Conservation (phyloP, 768 basidiomycete species). For the Hysterangium stoloniferum region DNA sequence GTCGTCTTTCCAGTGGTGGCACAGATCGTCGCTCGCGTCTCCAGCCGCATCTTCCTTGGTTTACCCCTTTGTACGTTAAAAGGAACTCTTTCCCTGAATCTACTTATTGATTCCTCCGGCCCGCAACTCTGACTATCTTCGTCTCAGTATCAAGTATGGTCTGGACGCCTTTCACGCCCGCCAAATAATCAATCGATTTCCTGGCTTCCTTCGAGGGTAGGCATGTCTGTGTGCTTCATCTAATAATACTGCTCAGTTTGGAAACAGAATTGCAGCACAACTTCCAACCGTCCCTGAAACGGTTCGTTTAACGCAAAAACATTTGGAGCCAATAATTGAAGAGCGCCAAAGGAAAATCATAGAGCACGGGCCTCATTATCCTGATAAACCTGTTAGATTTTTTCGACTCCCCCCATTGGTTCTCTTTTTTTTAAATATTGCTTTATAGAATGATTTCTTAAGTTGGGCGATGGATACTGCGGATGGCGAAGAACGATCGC, state of each 20-base stretch:
- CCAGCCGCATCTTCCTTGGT: not conserved
- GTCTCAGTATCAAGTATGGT: constrained; percentile 26
- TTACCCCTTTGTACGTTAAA: not conserved
- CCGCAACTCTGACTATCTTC: constrained; percentile 30
- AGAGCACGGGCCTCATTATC: constrained; percentile 4
- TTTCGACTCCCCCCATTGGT: constrained; percentile 11
- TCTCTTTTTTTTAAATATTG: not conserved
- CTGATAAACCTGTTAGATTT: constrained; percentile 7
- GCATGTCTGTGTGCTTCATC: not conserved
- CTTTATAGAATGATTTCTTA: constrained; percentile 35
- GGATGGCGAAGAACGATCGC: constrained; percentile 23
- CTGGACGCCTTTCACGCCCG: constrained; percentile 20
- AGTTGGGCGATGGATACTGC: constrained; percentile 38
- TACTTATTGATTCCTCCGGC: constrained; percentile 21
- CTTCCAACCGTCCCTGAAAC: constrained; percentile 14
- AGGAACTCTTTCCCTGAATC: not conserved
- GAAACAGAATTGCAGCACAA: constrained; percentile 10
- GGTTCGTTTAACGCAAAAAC: constrained; percentile 13
- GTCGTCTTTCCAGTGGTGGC: constrained; percentile 15
- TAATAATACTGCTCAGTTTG: not conserved
- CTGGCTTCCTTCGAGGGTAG: constrained; percentile 26
- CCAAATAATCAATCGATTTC: constrained; percentile 23
- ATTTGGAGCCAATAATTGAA: constrained; percentile 23
- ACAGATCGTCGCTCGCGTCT: not conserved
- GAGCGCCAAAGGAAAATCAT: not conserved